A percentile compares a stretch with the other conserved stretches of the same genome.
Evolutionary conservation across 2,329 filamentous ascomycete species (phyloP).

Genomic region (Periconia sp.): DNA sequence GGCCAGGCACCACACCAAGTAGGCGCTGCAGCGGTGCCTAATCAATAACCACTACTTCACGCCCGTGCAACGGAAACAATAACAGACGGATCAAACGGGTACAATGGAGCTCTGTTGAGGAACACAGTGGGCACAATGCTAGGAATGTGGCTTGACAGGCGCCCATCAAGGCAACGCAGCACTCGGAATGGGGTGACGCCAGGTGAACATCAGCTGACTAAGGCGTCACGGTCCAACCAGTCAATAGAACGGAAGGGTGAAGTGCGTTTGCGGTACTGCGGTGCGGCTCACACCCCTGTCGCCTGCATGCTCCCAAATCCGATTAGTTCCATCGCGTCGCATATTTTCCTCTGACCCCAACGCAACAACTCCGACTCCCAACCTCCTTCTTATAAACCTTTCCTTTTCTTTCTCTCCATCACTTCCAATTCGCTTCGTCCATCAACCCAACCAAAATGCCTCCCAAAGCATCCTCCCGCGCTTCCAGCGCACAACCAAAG

Average conservation of each 20-base stretch:
- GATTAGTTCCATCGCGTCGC: neutral
- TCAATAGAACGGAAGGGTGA: no score
- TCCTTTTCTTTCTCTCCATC: neutral
- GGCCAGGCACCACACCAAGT: neutral
- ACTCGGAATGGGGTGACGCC: neutral
- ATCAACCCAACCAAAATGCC: slow-evolving; percentile 22
- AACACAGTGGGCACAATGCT: no score
- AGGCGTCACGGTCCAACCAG: neutral
- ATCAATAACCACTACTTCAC: no score
- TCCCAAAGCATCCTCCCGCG: slow-evolving; percentile 29
- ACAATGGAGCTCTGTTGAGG: no score
- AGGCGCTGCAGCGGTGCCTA: neutral
- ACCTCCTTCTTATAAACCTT: slow-evolving; percentile 3
- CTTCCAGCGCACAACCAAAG: slow-evolving; percentile 24
- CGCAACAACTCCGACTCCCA: slow-evolving; percentile 28
- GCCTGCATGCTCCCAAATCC: slow-evolving; percentile 11
- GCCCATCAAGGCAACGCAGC: neutral
- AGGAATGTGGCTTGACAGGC: no score
- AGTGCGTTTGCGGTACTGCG: neutral
- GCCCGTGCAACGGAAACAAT: no score
- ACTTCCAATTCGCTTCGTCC: neutral
- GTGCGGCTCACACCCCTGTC: slow-evolving; percentile 5
- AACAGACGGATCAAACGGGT: no score
- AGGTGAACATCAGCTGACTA: neutral
- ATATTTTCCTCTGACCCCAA: slow-evolving; percentile 16